Base-by-base conservation (phyloP, 805 yeast species). In the Starmera pachycereana region DNA sequence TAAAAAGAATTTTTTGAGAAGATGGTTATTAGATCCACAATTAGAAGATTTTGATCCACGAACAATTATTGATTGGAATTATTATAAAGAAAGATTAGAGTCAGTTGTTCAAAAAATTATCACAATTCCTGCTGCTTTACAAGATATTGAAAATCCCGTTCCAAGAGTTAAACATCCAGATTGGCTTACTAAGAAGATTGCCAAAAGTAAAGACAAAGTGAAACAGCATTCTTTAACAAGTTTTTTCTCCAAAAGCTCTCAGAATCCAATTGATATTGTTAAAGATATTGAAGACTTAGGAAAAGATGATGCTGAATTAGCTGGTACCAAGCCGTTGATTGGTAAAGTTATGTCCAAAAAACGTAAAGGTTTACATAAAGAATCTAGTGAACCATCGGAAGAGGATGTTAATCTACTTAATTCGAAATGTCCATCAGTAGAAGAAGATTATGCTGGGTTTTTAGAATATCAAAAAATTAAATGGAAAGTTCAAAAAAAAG, bases 91-190 rank as follows among this genome's bases (percentile, higher is more conserved):
- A 52, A 76, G 99, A 52, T 69, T 92, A 30, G 94, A 90, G 0
- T 87, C 96, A 2, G 95, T 89, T 6, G 78, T 94, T 34, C 96
- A 89, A 58, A 92, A 94, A 61, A 87, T 92, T 51, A 85, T 92
- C 49, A 83, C 96, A 0, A 90, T 92, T 49, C 99, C 99, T 3
- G 99, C 99, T 5, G 97, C 97, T 6, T 66, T 90, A 40, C 98
- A 92, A 63, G 76, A 77, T 39, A 75, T 90, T 13, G 62, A 68
- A 12, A 94, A 92, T 53, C 99, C 99, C 0, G 97, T 94, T 35
- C 97, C 97, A 6, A 69, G 97, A 49, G 90, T 94, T 7, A 74
- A 75, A 4, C 97, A 90, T 53, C 99, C 99, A 0, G 92, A 81
- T 28, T 92, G 99, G 99, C 66, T 92, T 41, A 72, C 70, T 43